Evolutionary conservation across 164 flowering plant species (phyloP).

Genomic region (Hamamelis virginiana): DNA sequence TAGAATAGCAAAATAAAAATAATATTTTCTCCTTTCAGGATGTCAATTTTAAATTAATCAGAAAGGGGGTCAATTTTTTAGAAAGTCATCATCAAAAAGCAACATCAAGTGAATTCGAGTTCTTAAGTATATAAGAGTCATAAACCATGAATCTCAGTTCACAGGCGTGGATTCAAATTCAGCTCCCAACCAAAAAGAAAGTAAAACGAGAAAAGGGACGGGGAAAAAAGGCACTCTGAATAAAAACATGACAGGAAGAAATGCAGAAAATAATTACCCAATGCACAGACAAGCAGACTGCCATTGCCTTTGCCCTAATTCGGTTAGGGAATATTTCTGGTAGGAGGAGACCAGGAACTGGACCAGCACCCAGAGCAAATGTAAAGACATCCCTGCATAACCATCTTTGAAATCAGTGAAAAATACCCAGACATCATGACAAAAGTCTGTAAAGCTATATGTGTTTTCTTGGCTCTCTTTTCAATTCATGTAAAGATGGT

Average conservation of each 20-base stretch:
- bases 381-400: constrained; percentile 39
- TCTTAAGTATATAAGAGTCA: no score
- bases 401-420: not conserved
- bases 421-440: not conserved
- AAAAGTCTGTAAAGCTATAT: not conserved
- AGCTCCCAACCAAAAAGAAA: not conserved
- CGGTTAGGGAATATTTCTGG: constrained; percentile 83
- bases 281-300: constrained; percentile 83
- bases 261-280: constrained; percentile 56
- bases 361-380: constrained; percentile 51
- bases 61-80: no score
- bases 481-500: not conserved
- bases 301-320: constrained; percentile 93
- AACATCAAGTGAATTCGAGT: not conserved
- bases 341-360: constrained; percentile 56
- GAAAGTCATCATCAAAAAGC: not conserved
- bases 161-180: not conserved
- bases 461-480: not conserved
- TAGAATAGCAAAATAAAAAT: not conserved
- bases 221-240: not conserved
- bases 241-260: no score
- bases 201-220: no score
- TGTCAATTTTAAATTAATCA: not conserved
- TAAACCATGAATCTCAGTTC: not conserved
- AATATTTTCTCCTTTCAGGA: not conserved